Evolutionary conservation across 2,329 filamentous ascomycete genomes (phyloP).

Genomic region (Colletotrichum destructivum): DNA sequence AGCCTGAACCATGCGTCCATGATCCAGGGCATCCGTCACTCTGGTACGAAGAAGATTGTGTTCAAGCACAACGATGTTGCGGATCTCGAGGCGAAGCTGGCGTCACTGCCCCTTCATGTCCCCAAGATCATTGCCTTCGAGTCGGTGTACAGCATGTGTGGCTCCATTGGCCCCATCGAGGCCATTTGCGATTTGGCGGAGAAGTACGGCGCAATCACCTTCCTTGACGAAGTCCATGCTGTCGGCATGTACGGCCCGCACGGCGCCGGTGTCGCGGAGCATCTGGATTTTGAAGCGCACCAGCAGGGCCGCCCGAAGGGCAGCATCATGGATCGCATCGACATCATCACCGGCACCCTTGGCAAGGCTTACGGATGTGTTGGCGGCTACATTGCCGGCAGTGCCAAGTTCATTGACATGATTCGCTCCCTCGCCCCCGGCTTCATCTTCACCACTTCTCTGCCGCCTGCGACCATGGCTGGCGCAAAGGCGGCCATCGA

Average conservation of each 20-base stretch:
- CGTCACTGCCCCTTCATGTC: slow-evolving; percentile 84
- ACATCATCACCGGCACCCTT: slow-evolving; percentile 97
- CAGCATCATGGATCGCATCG: slow-evolving; percentile 94
- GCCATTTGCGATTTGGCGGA: slow-evolving; percentile 96
- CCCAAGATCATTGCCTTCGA: slow-evolving; percentile 99
- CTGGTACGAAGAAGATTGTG: slow-evolving; percentile 95
- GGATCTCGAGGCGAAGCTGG: slow-evolving; percentile 93
- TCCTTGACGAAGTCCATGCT: slow-evolving; percentile 98
- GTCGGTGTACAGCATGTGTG: slow-evolving; percentile 99
- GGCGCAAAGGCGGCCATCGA: slow-evolving; percentile 93
- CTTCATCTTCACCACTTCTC: slow-evolving; percentile 98
- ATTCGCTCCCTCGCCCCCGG: slow-evolving; percentile 95
- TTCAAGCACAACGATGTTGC: slow-evolving; percentile 99
- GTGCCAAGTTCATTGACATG: slow-evolving; percentile 87
- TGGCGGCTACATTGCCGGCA: slow-evolving; percentile 97
- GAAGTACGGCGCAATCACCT: slow-evolving; percentile 97
- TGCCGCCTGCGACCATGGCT: slow-evolving; percentile 97
- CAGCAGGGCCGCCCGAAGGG: slow-evolving; percentile 80
- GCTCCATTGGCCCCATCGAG: slow-evolving; percentile 95
- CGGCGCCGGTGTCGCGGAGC: slow-evolving; percentile 96
- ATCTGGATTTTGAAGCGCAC: slow-evolving; percentile 94
- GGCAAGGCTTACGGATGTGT: slow-evolving; percentile 99
- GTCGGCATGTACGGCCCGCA: slow-evolving; percentile 99
- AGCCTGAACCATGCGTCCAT: slow-evolving; percentile 98
- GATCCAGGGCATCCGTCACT: slow-evolving; percentile 99